Base-by-base conservation (phyloP, 495 filamentous ascomycete species). In the Monascus purpureus region DNA sequence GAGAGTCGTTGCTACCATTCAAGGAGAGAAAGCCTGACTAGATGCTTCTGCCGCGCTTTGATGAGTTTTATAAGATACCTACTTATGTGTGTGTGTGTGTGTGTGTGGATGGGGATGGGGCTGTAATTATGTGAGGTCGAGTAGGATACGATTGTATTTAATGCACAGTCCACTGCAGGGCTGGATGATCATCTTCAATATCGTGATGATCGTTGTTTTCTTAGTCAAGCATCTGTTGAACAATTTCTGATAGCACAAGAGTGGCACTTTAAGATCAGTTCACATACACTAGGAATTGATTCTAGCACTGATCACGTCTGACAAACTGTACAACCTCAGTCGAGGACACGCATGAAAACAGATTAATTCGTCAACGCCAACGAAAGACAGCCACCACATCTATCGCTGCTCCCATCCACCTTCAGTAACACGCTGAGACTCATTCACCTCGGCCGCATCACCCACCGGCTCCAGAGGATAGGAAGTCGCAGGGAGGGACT, bases 1-100 rank as follows among this genome's bases (percentile, higher is more conserved):
- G 40, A 80, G 68, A 48, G 70, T 97, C 15, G 76, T 97, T 20
- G 90, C 90, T 28, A 97, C 90, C 5, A 86, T 97, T 29, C 84
- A 96, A 56, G 90, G 90, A 3, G 80, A 93, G 61, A 87, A 85
- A 67, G 63, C 61, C 18, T 72, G 56, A 72, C 44, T 50, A 2
- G 29, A 32, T 34, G 31, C 37, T 36, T 43, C 33, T 51, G 37
- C 13, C 11, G 20, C 20, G 20, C 20, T 22, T 22, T 50, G 32
- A 45, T 36, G 32, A 42, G 18, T 27, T 35, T 25, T 33, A 34
- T 29, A 39, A 33, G 19, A 13, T 4, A 7, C 19, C 13, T 20
- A 12, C n/a, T 32, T 19, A 12, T 13, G 6, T 31, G 29, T 13
- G 17, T 7, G 8, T 25, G 23, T 33, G 31, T 31, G 13, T 31